Conservation (phyloP, 2,329 filamentous ascomycete species). For the Trichothecium sympodiale region DNA sequence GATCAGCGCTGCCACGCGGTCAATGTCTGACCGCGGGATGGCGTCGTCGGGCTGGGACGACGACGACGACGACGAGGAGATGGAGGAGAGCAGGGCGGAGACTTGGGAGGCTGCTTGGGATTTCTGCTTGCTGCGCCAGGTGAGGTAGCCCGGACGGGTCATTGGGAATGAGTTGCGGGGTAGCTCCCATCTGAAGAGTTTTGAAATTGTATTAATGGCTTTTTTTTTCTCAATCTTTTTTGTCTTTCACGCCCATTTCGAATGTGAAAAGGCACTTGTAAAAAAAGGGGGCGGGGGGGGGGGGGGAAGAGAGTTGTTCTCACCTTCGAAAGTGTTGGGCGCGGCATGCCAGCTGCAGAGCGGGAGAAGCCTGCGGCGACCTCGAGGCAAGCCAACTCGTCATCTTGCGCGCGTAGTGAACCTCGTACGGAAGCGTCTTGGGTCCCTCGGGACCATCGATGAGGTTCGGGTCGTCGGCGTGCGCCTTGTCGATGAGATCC, state of each 20-base stretch:
- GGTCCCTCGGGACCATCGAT: conserved; percentile 30
- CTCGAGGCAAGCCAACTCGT: conserved; percentile 57
- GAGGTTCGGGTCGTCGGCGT: conserved; percentile 22
- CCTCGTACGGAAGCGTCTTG: conserved; percentile 55
- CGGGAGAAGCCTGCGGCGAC: conserved; percentile 49
- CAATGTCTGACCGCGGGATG: conserved; percentile 38
- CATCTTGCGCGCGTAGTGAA: conserved; percentile 75
- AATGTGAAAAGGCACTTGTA: neutral
- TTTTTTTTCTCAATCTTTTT: neutral
- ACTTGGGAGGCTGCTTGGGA: conserved; percentile 46
- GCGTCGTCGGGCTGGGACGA: too few relatives aligned
- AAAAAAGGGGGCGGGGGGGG: neutral
- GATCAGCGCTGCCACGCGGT: conserved; percentile 58
- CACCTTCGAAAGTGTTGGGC: conserved; percentile 72
- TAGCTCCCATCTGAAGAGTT: conserved; percentile 56
- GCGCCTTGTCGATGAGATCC: conserved; percentile 59
- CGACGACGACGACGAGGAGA: conserved; percentile 11
- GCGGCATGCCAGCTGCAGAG: conserved; percentile 64
- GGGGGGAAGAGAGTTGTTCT: neutral
- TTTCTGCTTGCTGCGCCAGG: conserved; percentile 68
- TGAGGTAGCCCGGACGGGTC: conserved; percentile 65
- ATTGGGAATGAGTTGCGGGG: conserved; percentile 62
- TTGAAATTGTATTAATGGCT: conserved; percentile 1
- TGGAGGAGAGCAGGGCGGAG: conserved; percentile 39
- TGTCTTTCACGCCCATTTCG: too few relatives aligned